phyloP scores from a whole-genome alignment of 352 stramenopile genomes.

The Globisporangium uncinulatum region DNA sequence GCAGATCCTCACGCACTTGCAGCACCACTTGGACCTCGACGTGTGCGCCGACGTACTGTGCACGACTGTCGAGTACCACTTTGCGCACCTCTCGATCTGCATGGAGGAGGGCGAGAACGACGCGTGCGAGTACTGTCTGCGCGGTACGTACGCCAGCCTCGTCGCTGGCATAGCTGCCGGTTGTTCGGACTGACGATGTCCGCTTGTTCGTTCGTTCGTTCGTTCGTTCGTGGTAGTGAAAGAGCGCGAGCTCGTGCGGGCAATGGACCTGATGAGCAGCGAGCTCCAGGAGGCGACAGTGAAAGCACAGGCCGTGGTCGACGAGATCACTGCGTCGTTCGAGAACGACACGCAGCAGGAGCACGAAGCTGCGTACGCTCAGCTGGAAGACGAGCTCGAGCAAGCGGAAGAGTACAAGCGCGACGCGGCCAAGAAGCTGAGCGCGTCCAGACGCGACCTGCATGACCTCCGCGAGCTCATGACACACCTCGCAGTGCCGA shows the following conservation, averaged over 20 bases:
- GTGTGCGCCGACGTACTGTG: slow-evolving; percentile 54
- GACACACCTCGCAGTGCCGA: slow-evolving; percentile 14
- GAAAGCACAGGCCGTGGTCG: slow-evolving; percentile 42
- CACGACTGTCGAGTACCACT: slow-evolving; percentile 49
- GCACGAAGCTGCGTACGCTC: slow-evolving; percentile 33
- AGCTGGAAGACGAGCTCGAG: slow-evolving; percentile 56
- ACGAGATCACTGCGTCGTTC: slow-evolving; percentile 42
- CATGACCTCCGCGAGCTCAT: slow-evolving; percentile 35
- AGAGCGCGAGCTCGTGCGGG: slow-evolving; percentile 40
- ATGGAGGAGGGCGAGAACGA: slow-evolving; percentile 21
- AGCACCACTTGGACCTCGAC: slow-evolving; percentile 52
- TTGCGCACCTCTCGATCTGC: slow-evolving; percentile 49
- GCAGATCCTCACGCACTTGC: slow-evolving; percentile 45
- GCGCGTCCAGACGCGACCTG: slow-evolving; percentile 17
- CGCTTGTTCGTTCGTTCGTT: not conserved
- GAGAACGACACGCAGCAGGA: slow-evolving; percentile 30
- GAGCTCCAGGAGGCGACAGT: slow-evolving; percentile 46
- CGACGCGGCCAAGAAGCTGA: slow-evolving; percentile 36
- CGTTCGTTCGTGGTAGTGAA: slow-evolving; percentile 17
- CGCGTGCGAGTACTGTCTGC: slow-evolving; percentile 53
- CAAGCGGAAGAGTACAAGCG: slow-evolving; percentile 50
- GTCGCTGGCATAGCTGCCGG: no score
- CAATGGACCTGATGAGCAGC: slow-evolving; percentile 40
- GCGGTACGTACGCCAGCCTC: slow-evolving; percentile 8
- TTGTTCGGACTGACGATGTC: not conserved